Evolutionary conservation across 2,329 filamentous ascomycete genomes (phyloP), one percentile per base, ranked within the genome.

Genomic region (Fonsecaea pedrosoi): DNA sequence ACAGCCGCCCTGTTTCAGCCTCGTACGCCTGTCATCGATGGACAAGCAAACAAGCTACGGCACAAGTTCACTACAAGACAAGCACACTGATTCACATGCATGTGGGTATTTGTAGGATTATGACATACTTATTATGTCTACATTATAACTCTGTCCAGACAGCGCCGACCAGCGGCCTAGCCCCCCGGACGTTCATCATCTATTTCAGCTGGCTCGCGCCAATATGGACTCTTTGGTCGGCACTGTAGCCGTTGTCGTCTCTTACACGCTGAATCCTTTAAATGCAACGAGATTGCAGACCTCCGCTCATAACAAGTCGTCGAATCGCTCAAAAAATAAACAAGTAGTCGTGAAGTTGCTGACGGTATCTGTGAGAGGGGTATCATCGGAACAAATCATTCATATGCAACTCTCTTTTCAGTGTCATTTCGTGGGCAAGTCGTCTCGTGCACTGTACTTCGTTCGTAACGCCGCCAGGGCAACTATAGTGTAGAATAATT

Each of bases 391-490:
- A 63, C 38, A 48, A 54, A 34, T 55, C 58, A 61, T 55, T 58
- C 35, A 13, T 15, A 18, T 18, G 45, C 40, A 62, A 62, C 53
- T 30, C 42, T 62, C 38, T 50, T 55, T 61, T 54, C 21, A 37
- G 40, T 54, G 37, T 63, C 59, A 25, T 54, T 34, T 50, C 60
- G 50, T 63, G n/a, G n/a, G 25, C 54, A 63, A 40, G 30, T 54
- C 60, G 38, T 54, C 60, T 60, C 48, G 32, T 38, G 15, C 59
- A 55, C 60, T 54, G 15, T 62, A 55, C 55, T 54, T 67, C 65
- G 42, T 63, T 21, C 54, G 21, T 57, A 60, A 65, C 50, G 57
- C 62, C 57, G 13, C 64, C 65, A 38, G 67, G 61, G 65, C 64
- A 32, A 54, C 13, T 53, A 18, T 56, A 37, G 10, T 38, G 21